Conservation (phyloP, 441 rosid genomes). For the Populus tomentosa region DNA sequence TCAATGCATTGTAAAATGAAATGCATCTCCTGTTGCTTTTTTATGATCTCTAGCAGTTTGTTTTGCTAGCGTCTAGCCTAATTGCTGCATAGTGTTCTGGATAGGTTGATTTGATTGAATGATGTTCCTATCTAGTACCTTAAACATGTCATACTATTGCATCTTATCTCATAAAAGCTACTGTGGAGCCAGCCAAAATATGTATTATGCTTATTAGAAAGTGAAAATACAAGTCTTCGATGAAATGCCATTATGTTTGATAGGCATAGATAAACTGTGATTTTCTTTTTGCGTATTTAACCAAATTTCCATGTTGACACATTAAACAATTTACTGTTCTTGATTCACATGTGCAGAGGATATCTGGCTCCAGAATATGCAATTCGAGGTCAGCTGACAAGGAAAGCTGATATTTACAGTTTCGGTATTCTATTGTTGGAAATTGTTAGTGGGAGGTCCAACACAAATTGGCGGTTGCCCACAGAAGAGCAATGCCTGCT, state of each 20-base stretch:
- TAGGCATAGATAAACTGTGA: not conserved
- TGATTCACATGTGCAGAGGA: constrained; percentile 35
- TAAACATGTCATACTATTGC: not conserved
- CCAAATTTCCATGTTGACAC: not conserved
- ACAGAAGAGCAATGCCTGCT: constrained; percentile 49
- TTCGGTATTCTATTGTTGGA: constrained; percentile 63
- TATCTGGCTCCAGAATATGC: constrained; percentile 78
- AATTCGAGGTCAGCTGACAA: constrained; percentile 55
- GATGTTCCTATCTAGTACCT: not conserved
- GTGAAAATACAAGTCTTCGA: not conserved
- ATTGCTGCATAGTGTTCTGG: not conserved
- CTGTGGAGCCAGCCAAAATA: not conserved
- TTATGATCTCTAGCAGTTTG: not conserved
- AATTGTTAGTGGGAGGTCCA: constrained; percentile 58
- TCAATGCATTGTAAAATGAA: not conserved
- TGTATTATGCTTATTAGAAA: not conserved
- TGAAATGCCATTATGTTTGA: not conserved
- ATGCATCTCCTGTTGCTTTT: not conserved
- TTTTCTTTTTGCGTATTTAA: not conserved
- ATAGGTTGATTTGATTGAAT: not conserved
- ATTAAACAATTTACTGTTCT: not conserved
- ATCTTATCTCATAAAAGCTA: not conserved
- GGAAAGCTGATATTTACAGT: constrained; percentile 67
- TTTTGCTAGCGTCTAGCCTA: not conserved
- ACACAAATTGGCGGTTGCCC: constrained; percentile 47